A percentile compares a stretch with the other conserved stretches of the same genome.
phyloP scores from a whole-genome alignment of 257 asterid species.

The Solanum gandarillasii region DNA sequence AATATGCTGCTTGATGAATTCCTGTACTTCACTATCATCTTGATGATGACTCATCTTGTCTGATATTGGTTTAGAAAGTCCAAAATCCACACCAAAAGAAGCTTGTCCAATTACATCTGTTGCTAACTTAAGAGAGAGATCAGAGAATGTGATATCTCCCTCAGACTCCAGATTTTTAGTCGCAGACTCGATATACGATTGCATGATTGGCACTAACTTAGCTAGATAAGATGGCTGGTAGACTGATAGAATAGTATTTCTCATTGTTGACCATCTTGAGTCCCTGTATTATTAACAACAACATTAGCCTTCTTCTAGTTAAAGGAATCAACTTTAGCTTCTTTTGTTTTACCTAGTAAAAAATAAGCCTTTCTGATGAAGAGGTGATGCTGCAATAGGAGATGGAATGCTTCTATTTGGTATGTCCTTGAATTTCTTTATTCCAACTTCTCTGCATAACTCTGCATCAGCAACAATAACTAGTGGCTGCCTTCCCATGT shows the following conservation, averaged over 20 bases:
- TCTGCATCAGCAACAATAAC: slow-evolving; percentile 89
- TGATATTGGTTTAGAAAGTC: slow-evolving; percentile 53
- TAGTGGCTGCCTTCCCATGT: slow-evolving; percentile 91
- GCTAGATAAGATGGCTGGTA: slow-evolving; percentile 95
- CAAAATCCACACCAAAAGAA: slow-evolving; percentile 87
- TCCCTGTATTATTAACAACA: slow-evolving; percentile 34
- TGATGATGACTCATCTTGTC: not conserved
- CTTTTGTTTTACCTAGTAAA: slow-evolving; percentile 47
- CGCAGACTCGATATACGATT: slow-evolving; percentile 52
- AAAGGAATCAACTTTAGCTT: not conserved
- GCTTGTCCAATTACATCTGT: slow-evolving; percentile 88
- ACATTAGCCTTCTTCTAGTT: not conserved
- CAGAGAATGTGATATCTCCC: slow-evolving; percentile 54
- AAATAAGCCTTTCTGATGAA: slow-evolving; percentile 94
- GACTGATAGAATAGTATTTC: slow-evolving; percentile 72
- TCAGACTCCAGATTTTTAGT: slow-evolving; percentile 42
- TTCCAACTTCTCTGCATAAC: slow-evolving; percentile 84
- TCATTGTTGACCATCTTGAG: slow-evolving; percentile 82
- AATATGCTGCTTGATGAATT: slow-evolving; percentile 74
- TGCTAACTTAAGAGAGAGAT: slow-evolving; percentile 75
- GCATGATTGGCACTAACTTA: slow-evolving; percentile 77
- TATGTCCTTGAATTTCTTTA: slow-evolving; percentile 63
- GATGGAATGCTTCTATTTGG: slow-evolving; percentile 92
- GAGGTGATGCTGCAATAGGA: slow-evolving; percentile 86
- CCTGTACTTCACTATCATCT: slow-evolving; percentile 39